phyloP scores from a whole-genome alignment of 345 rosid genomes.

The Lepidium aucheri region DNA sequence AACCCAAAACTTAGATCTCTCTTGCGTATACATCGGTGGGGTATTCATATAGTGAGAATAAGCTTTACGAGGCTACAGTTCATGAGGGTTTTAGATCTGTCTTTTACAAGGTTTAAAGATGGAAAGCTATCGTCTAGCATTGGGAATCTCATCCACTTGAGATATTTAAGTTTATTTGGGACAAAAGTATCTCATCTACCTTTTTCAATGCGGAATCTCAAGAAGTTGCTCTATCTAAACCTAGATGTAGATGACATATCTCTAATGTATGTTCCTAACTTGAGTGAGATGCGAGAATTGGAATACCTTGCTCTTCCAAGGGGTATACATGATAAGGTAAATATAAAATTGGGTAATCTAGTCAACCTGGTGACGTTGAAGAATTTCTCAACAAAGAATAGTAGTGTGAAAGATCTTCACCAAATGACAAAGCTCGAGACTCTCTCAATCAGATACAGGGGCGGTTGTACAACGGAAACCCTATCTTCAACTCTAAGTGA shows the following conservation, averaged over 20 bases:
- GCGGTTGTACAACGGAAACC: neutral
- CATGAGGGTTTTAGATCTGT: conserved; percentile 26
- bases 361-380: neutral
- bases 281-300: conserved; percentile 3
- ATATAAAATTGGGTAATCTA: neutral
- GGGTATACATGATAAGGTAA: neutral
- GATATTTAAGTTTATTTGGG: neutral
- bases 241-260: accelerated
- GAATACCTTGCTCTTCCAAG: neutral
- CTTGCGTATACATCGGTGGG: neutral
- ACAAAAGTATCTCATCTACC: neutral
- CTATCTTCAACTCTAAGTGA: neutral
- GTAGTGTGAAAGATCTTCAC: neutral
- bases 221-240: neutral
- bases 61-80: neutral
- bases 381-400: neutral
- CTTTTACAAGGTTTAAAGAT: neutral
- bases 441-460: neutral
- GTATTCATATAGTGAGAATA: too few relatives aligned
- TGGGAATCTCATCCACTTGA: conserved; percentile 26
- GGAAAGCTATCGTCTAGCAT: conserved; percentile 14
- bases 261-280: neutral
- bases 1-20: neutral
- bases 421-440: neutral
- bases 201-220: neutral